These are phyloP conservation scores for Pelargonium cotyledonis DNA, from an alignment of 441 rosid genomes.

Conservation along the genomic window DNA sequence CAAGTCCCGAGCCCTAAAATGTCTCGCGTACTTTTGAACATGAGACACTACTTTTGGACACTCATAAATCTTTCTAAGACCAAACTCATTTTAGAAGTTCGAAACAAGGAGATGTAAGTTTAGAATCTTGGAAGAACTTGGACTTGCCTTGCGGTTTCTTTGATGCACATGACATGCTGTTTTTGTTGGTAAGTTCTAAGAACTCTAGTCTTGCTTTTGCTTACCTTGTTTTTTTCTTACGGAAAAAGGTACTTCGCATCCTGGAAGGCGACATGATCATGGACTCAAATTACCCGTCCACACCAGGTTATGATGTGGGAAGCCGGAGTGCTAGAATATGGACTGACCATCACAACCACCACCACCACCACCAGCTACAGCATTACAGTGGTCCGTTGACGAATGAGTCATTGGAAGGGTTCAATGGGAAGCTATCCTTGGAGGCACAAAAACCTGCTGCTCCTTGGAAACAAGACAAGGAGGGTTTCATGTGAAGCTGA, in stretches of 20 bases:
- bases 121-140: not conserved
- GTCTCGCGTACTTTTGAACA: not conserved
- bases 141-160: not conserved
- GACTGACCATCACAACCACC: constrained; percentile 48
- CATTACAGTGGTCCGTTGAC: constrained; percentile 37
- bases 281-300: constrained; percentile 54
- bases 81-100: too few species aligned
- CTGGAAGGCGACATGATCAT: constrained; percentile 84
- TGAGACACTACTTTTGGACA: too few species aligned
- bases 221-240: not conserved
- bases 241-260: constrained; percentile 69
- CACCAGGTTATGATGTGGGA: constrained; percentile 72
- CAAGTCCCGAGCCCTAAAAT: not conserved
- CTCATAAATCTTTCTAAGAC: too few species aligned
- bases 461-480: too few species aligned
- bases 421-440: constrained; percentile 50
- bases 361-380: constrained; percentile 25
- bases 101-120: too few species aligned
- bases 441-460: constrained; percentile 33
- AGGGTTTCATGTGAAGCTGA: too few species aligned
- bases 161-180: not conserved
- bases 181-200: not conserved
- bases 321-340: constrained; percentile 70
- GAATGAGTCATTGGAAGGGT: constrained; percentile 47
- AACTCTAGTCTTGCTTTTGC: constrained; percentile 4